These are phyloP conservation scores for Austroboletus eburneus DNA, from an alignment of 768 basidiomycete species.

Conservation along the genomic window DNA sequence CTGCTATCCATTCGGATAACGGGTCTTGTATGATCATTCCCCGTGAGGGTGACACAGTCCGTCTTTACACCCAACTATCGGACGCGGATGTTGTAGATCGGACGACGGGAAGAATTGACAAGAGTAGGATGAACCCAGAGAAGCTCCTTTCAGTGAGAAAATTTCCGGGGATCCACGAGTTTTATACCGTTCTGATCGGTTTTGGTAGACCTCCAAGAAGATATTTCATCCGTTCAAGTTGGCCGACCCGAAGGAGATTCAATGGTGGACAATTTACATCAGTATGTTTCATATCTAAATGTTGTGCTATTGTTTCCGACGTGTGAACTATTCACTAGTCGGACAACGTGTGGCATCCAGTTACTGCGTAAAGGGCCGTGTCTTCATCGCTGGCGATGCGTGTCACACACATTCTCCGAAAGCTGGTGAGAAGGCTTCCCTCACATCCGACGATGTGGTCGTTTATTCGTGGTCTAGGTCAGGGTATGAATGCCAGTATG, in stretches of 20 bases:
- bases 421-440: slow-evolving; percentile 39
- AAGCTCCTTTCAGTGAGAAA: slow-evolving; percentile 48
- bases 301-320: background rate
- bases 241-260: slow-evolving; percentile 42
- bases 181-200: background rate
- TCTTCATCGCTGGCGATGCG: slow-evolving; percentile 77
- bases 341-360: slow-evolving; percentile 70
- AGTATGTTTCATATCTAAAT: slow-evolving; percentile 38
- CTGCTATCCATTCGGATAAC: slow-evolving; percentile 62
- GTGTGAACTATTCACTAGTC: slow-evolving; percentile 35
- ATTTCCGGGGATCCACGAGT: background rate
- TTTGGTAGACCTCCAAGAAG: slow-evolving; percentile 47
- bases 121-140: slow-evolving; percentile 44
- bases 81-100: slow-evolving; percentile 43
- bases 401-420: slow-evolving; percentile 69
- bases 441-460: background rate
- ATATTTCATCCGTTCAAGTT: slow-evolving; percentile 56
- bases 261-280: slow-evolving; percentile 75
- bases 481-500: slow-evolving; percentile 79
- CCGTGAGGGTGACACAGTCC: slow-evolving; percentile 61
- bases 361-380: slow-evolving; percentile 56
- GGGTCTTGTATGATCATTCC: slow-evolving; percentile 75
- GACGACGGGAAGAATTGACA: slow-evolving; percentile 50
- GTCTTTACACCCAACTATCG: slow-evolving; percentile 67
- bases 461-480: slow-evolving; percentile 38